Percentiles rank a stretch among this genome's conserved stretches.
Evolutionary conservation across 2,329 filamentous ascomycete genomes (phyloP).

Genomic region (Phaeosphaeria sp.): DNA sequence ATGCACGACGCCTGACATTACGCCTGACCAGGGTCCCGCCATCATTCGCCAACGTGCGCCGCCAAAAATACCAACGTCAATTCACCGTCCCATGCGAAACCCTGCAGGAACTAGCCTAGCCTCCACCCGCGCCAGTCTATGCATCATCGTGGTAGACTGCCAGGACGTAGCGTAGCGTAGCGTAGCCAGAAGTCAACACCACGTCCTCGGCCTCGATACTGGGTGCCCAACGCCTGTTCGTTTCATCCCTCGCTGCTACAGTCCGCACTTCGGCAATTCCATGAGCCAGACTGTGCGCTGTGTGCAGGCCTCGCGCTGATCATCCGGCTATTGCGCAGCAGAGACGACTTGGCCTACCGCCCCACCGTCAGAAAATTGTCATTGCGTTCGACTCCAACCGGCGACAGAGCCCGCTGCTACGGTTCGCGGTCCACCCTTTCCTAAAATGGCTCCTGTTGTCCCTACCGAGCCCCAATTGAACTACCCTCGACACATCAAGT

Average conservation of each 20-base stretch:
- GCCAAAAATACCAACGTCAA: constrained; percentile 26
- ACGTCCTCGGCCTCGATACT: not conserved
- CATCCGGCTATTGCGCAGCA: constrained; percentile 1
- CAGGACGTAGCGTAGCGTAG: not conserved
- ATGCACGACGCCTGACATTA: constrained; percentile 11
- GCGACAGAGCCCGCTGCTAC: constrained; percentile 10
- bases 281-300: constrained; percentile 1
- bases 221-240: not conserved
- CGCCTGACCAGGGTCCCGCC: constrained; percentile 3
- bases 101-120: constrained; percentile 14
- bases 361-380: constrained; percentile 1
- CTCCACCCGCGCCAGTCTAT: constrained; percentile 20
- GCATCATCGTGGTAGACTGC: constrained; percentile 9
- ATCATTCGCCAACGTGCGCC: constrained; percentile 10
- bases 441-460: constrained; percentile 26
- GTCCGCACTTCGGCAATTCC: not conserved
- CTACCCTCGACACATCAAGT: constrained; percentile 72
- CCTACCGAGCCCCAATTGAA: constrained; percentile 37
- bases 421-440: constrained; percentile 5
- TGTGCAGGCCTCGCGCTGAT: constrained; percentile 3
- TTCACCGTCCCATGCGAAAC: constrained; percentile 9
- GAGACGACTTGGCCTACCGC: constrained; percentile 2
- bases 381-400: constrained; percentile 4
- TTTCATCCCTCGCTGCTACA: not conserved
- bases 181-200: constrained; percentile 1